Percentiles rank a stretch among this genome's conserved stretches.
Evolutionary conservation across 2,329 filamentous ascomycete species (phyloP).

Genomic region (Pseudogymnoascus verrucosus): DNA sequence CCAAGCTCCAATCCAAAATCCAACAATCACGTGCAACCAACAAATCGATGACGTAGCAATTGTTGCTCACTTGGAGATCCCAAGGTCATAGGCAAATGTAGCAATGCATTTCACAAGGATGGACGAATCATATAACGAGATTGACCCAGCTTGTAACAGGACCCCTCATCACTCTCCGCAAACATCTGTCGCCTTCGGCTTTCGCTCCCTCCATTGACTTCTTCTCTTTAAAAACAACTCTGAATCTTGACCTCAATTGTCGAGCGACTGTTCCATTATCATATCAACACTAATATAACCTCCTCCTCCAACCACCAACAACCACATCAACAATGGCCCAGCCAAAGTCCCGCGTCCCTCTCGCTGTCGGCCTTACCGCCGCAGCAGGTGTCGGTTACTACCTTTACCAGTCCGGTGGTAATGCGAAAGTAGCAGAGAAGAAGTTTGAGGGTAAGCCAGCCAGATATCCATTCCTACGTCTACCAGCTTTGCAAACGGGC

Average conservation of each 20-base stretch:
- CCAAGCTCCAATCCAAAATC: not conserved
- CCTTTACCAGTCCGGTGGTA: slow-evolving; percentile 78
- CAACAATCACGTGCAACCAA: not conserved
- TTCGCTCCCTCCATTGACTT: slow-evolving; percentile 1
- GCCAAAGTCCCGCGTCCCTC: slow-evolving; percentile 30
- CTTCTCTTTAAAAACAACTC: slow-evolving; percentile 8
- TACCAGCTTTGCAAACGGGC: not conserved
- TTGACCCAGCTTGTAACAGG: not conserved
- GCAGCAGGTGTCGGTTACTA: slow-evolving; percentile 76
- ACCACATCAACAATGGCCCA: slow-evolving; percentile 26
- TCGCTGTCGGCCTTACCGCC: slow-evolving; percentile 51
- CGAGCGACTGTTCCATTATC: not conserved
- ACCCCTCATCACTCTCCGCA: slow-evolving; percentile 3
- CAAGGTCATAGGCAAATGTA: slow-evolving; percentile 1
- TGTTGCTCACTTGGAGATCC: not conserved
- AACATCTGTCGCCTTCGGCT: not conserved
- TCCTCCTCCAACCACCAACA: not conserved
- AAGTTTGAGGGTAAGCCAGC: slow-evolving; percentile 66
- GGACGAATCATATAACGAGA: not conserved
- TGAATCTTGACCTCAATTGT: not conserved
- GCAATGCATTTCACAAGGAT: not conserved
- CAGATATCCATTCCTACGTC: not conserved
- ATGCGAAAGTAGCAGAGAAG: slow-evolving; percentile 75
- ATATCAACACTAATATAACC: slow-evolving; percentile 9
- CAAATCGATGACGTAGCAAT: not conserved